Base-by-base conservation (phyloP, 108 stramenopile species). In the Phaeodactylum tricornutum region DNA sequence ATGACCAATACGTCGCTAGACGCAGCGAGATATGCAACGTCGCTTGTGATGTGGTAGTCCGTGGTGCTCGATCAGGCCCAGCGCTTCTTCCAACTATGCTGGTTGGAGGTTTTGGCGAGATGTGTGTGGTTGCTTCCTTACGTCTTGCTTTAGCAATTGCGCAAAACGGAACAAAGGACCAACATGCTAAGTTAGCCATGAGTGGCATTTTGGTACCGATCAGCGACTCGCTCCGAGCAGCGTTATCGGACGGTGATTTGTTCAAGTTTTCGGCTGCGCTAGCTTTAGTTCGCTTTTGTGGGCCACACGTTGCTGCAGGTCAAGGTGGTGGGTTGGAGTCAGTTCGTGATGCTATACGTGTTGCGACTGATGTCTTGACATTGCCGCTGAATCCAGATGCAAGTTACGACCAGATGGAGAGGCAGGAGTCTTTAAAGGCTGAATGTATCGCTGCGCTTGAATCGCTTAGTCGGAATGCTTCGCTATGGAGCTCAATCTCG, bases 191-290 rank as follows among this genome's bases (percentile, higher is more conserved):
- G 53, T 43, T 88, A 23, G 72, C 67, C 4, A 42, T 45, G 16
- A 78, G 71, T 50, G 87, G 82, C 3, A 64, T 88, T 20, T 52
- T 88, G 16, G 66, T 84, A 12, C 87, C 87, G 15, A 39, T 88
- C n/a, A 61, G 63, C 43, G 87, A 88, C 43, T 53, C 78, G 21
- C 62, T 88, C 26, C 59, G 72, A 49, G 37, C 56, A 27, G 67
- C 87, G 14, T 46, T 84, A 8, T 51, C 49, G n/a, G 22, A 43
- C 25, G 77, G 75, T 20, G 69, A 84, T 46, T 38, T 64, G 7
- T 88, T 77, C 53, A 51, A 49, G 25, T 79, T 84, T 52, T 75
- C 72, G 3, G 74, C 75, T 11, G 58, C 75, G 11, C 38, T 81
- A 22, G 67, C 71, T 2, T 29, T 84, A 15, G 77, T 88, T n/a